Percentiles rank a stretch among this genome's conserved stretches.
phyloP scores from a whole-genome alignment of 2,329 filamentous ascomycete species.

The Aureobasidium leucospermi region DNA sequence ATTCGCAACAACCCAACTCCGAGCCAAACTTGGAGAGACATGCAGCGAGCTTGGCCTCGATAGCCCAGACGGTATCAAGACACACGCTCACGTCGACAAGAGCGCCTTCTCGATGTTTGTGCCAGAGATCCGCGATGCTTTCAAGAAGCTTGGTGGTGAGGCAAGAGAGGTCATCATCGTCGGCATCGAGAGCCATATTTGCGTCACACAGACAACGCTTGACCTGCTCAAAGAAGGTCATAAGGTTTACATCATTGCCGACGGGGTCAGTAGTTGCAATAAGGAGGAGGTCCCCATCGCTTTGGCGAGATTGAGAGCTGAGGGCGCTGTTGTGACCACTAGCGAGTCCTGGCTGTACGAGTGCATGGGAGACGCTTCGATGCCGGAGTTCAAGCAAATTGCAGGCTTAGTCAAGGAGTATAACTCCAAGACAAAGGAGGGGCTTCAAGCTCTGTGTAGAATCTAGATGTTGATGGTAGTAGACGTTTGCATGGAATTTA shows the following conservation, averaged over 20 bases:
- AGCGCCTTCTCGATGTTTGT: constrained; percentile 84
- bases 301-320: constrained; percentile 64
- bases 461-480: neutral
- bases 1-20: constrained; percentile 80
- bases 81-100: constrained; percentile 66
- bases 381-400: constrained; percentile 64
- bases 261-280: constrained; percentile 86
- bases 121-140: constrained; percentile 51
- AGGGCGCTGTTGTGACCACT: constrained; percentile 72
- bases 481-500: no score
- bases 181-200: constrained; percentile 91
- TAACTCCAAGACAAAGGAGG: constrained; percentile 60
- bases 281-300: constrained; percentile 72
- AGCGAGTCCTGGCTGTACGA: constrained; percentile 91
- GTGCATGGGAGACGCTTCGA: constrained; percentile 71
- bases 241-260: constrained; percentile 77
- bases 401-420: constrained; percentile 73
- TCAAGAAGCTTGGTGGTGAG: constrained; percentile 29
- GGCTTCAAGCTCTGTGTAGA: constrained; percentile 57
- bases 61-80: constrained; percentile 42
- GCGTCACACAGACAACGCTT: constrained; percentile 83
- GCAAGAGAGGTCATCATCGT: constrained; percentile 62
- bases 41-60: constrained; percentile 61
- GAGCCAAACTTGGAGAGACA: constrained; percentile 68
- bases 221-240: constrained; percentile 71